Base-by-base conservation (phyloP, 2,329 filamentous ascomycete species). In the Colletotrichum falcatum region DNA sequence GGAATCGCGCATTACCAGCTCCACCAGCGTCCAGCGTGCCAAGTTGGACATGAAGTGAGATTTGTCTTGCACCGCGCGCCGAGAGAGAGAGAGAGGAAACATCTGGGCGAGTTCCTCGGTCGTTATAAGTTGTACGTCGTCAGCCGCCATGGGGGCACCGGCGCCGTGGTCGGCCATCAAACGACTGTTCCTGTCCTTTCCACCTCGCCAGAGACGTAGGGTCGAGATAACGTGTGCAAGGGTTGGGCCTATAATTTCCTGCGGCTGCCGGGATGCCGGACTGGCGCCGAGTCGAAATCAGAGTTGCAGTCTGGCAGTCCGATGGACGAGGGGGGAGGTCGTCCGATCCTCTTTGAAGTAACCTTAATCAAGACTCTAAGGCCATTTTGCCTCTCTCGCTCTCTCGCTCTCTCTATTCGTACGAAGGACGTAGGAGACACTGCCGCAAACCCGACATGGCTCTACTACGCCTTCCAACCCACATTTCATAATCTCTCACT, bases 241-340 rank as follows among this genome's bases (percentile, higher is more conserved):
- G 63, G 20, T 44, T 48, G 56, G 33, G 8, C n/a, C 56, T 58
- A 46, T 18, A 26, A 51, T 39, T 30, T 7, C 39, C 62, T 66
- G 28, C 35, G 37, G 33, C 4, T n/a, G 48, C 48, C n/a, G 49
- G 63, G 67, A 64, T 37, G 51, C 18, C 56, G 35, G 44, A 42
- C 54, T 42, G 35, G 48, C 30, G 63, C 63, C 56, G 66, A 46
- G n/a, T 51, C 28, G 18, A 61, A 70, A 51, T 70, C 63, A 51
- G 46, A 61, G 33, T 42, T 70, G 66, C 66, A 56, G 39, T 51
- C 44, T 14, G 63, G 30, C 59, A 62, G 48, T 55, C 30, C n/a
- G 54, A 46, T 37, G 44, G 35, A 30, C 11, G 26, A 20, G 33
- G 56, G 37, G 14, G 42, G 28, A 49, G 30, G 42, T 14, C 54